Base-by-base conservation (phyloP, 2,329 filamentous ascomycete genomes). In the Alternaria sp. region DNA sequence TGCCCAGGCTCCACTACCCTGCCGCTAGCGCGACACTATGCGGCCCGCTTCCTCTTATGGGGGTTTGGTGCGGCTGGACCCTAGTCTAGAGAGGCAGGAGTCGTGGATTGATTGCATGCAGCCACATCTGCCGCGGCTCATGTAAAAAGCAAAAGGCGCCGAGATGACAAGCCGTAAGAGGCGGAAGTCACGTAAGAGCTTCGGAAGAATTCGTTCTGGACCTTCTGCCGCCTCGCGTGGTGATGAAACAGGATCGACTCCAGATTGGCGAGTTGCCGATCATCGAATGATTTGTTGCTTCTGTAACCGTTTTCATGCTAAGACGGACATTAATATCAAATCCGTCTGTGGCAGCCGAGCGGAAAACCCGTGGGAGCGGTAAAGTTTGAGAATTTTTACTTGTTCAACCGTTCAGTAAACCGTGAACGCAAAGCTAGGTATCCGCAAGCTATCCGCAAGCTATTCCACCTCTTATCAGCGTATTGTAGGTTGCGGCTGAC, bases 1-100 rank as follows among this genome's bases (percentile, higher is more conserved):
- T 20, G 42, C 20, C 42, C 39, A 34, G 9, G 26, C 42, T 6
- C 9, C n/a, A 20, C 22, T 18, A 42, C 30, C 26, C 41, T 52
- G 46, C 22, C 32, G 48, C 44, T 48, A 59, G 51, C 46, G 46
- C 8, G 30, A 51, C 49, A 12, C 42, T 16, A 47, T 34, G 47
- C 57, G 57, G 57, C 24, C 46, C 57, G 57, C 57, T 57, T 51
- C 53, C 32, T 56, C 41, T 51, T 51, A 48, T 39, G 47, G 57
- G 39, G 46, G 22, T 43, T 24, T 54, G 28, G 34, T 34, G 46
- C 32, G 20, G 32, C 43, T 38, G 52, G 32, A 20, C 28, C 26
- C 53, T 57, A 41, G 34, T 53, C 47, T 46, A 36, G 32, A 4
- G 38, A 51, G 41, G 32, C 47, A 46, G 46, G 51, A 51, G 51